These are phyloP conservation scores for Xylaria sp. DNA, from an alignment of 2,329 filamentous ascomycete species.

Conservation along the genomic window DNA sequence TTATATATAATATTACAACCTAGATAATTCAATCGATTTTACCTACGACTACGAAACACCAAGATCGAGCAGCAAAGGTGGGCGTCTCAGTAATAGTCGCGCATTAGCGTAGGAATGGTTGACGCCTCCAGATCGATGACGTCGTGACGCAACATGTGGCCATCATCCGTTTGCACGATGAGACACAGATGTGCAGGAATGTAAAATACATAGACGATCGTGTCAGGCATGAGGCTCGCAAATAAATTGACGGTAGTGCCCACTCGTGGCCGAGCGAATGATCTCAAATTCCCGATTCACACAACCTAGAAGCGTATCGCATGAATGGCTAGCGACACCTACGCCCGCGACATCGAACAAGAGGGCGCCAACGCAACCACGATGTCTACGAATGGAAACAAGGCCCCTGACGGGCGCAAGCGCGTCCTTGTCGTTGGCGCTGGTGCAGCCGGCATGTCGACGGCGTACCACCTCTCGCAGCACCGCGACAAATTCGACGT, in stretches of 20 bases:
- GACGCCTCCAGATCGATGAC: conserved; percentile 33
- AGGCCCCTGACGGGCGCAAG: conserved; percentile 43
- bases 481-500: conserved; percentile 69
- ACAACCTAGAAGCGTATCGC: neutral
- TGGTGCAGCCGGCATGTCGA: conserved; percentile 61
- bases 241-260: neutral
- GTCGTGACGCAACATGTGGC: conserved; percentile 25
- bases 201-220: neutral
- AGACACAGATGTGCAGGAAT: neutral
- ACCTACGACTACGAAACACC: neutral
- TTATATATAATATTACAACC: neutral
- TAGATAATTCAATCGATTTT: neutral
- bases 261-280: neutral
- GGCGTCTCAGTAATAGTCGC: neutral
- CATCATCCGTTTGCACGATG: conserved; percentile 25
- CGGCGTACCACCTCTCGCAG: conserved; percentile 67
- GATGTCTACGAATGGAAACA: conserved; percentile 43
- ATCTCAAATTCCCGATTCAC: neutral
- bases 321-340: conserved; percentile 30
- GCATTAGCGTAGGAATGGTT: conserved; percentile 13
- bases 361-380: conserved; percentile 25
- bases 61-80: conserved; percentile 1
- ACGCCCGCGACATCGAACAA: conserved; percentile 39
- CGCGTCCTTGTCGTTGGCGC: conserved; percentile 55
- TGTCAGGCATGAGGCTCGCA: too few relatives aligned